Evolutionary conservation across 352 stramenopile species (phyloP), one percentile per base, ranked within the genome.

Genomic region (Globisporangium acanthophoron): DNA sequence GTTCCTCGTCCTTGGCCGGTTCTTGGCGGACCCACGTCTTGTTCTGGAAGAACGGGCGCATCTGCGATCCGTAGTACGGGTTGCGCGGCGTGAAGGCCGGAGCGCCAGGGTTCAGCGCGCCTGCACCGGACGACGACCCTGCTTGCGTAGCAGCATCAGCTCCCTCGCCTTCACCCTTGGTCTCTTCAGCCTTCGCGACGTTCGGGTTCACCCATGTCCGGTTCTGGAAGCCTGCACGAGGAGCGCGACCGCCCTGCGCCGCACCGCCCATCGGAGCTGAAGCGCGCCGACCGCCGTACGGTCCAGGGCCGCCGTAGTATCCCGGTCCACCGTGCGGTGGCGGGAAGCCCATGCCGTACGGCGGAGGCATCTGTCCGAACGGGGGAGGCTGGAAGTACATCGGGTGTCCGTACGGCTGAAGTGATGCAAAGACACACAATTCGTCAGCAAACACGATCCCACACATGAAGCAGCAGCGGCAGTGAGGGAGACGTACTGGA

Each of bases 121-220:
- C 13, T 41, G 60, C 71, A 20, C 52, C 52, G 24, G 46, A 16
- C 33, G 44, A 40, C 64, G 20, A 9, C n/a, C 18, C 49, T 20
- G n/a, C 49, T 41, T 12, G 40, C 5, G 24, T 33, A n/a, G 29
- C 33, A n/a, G 29, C 13, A 24, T 66, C 58, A n/a, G 56, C 65
- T 16, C 54, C 46, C 18, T 63, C 65, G 0, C 54, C 62, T 59
- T 73, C 66, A 20, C n/a, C 31, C 16, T 47, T 39, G 3, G 39
- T 29, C 31, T 65, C 64, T 49, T 85, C 80, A 11, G 67, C 47
- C 64, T 88, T 90, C 21, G 67, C 74, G 29, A 78, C 76, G 45
- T 88, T 90, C 8, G 85, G 85, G 66, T 94, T 94, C 9, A 94
- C 80, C 85, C 85, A 94, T 57, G 76, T 92, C 47, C 75, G 73